Evolutionary conservation across 495 filamentous ascomycete genomes (phyloP), one percentile per base, ranked within the genome.

Genomic region (Penicillium coprophilum): DNA sequence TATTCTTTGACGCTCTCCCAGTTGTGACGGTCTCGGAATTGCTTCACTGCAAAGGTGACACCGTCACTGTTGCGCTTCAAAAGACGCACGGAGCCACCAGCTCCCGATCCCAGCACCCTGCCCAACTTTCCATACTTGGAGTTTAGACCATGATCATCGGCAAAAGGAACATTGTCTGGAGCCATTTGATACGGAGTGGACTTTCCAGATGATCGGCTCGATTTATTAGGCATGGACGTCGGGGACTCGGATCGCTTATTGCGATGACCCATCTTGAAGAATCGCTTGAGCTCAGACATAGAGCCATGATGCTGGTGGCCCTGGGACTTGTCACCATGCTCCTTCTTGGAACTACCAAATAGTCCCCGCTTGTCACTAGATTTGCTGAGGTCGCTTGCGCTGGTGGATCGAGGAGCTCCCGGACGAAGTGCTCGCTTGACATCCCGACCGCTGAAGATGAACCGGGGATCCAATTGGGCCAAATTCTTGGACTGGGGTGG

Each of bases 1-100:
- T 99, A 99, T 58, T 97, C 95, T 58, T 88, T 88, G 73, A 94
- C 85, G 4, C 87, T 89, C 70, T 99, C 94, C 73, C 96, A 97
- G 5, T 88, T 85, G 75, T 99, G 93, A 32, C 92, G 85, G 49
- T 93, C 86, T 31, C 94, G 82, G 67, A 99, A 97, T 64, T 99
- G 92, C 70, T 99, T 99, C 28, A 97, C 95, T 2, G 94, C 94
- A 74, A 99, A 97, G 4, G 94, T 96, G 11, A 88, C 86, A 10
- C 88, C 87, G 60, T 97, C 95, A 53, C 87, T 91, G 56, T 84
- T 89, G 52, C 95, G 82, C 77, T 93, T 96, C 85, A 99, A 88
- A 30, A 99, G 76, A 53, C 93, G 86, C 13, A 99, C 95, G 0
- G 95, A 97, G 17, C 94, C 94, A 13, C 94, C 94, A 46, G 94